Conservation (phyloP, 257 asterid species). For the Cordia subcordata region DNA sequence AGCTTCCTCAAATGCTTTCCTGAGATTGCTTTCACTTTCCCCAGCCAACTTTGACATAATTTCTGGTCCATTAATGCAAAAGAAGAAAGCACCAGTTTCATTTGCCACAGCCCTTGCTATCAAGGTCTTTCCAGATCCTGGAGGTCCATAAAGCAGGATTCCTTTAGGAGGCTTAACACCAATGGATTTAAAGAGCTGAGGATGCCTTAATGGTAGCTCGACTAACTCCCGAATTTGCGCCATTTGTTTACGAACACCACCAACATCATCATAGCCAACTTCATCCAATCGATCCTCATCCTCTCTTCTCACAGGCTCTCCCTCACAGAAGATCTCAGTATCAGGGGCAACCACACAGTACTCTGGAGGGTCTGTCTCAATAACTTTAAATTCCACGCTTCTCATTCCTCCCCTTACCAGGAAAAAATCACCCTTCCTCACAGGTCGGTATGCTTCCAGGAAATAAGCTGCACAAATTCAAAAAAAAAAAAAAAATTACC, state of each 20-base stretch:
- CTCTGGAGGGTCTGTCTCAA: conserved; percentile 50
- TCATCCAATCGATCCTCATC: conserved; percentile 54
- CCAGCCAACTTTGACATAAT: conserved; percentile 57
- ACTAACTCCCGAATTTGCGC: conserved; percentile 61
- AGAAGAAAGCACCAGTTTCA: conserved; percentile 62
- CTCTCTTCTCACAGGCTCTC: conserved; percentile 52
- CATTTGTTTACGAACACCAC: conserved; percentile 61
- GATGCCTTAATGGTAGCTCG: conserved; percentile 56
- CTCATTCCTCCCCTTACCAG: conserved; percentile 63
- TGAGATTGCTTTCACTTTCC: conserved; percentile 54
- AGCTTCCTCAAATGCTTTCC: conserved; percentile 62
- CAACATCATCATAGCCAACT: conserved; percentile 58
- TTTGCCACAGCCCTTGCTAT: conserved; percentile 59
- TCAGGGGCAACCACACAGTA: conserved; percentile 63
- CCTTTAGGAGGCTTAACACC: conserved; percentile 65
- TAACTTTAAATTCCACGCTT: conserved; percentile 54
- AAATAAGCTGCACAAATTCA: conserved; percentile 38
- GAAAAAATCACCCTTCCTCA: conserved; percentile 49
- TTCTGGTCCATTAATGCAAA: conserved; percentile 52
- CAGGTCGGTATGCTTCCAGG: conserved; percentile 49
- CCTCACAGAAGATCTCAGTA: conserved; percentile 46
- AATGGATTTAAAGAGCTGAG: conserved; percentile 51
- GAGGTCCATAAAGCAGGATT: conserved; percentile 52
- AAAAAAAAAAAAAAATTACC: too few relatives aligned
- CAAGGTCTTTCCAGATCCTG: conserved; percentile 54